phyloP scores from a whole-genome alignment of 2,329 filamentous ascomycete species.

The Pseudofabraea citricarpa region DNA sequence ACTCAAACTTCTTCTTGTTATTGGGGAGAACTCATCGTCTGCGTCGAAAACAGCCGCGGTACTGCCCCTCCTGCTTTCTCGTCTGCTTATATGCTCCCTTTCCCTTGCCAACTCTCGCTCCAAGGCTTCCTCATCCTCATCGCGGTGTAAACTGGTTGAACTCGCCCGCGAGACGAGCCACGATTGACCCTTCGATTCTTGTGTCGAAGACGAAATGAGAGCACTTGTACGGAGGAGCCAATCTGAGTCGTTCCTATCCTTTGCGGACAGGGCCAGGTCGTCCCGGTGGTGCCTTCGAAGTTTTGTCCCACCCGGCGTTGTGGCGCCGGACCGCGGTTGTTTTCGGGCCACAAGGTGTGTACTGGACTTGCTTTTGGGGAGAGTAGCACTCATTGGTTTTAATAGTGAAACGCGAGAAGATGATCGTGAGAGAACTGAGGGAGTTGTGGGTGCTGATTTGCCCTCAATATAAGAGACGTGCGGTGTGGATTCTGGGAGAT shows the following conservation, averaged over 20 bases:
- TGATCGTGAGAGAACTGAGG: conserved; percentile 55
- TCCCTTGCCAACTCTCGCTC: conserved; percentile 48
- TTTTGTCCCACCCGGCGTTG: conserved; percentile 18
- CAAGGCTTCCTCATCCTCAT: conserved; percentile 48
- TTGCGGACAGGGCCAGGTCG: conserved; percentile 20
- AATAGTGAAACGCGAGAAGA: conserved; percentile 45
- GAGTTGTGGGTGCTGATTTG: conserved; percentile 60
- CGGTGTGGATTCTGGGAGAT: conserved; percentile 30
- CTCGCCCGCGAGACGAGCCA: conserved; percentile 64
- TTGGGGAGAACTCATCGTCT: conserved; percentile 31
- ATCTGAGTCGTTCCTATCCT: conserved; percentile 48
- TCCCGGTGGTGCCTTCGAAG: conserved; percentile 19
- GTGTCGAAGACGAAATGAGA: conserved; percentile 54
- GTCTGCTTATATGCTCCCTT: conserved; percentile 38
- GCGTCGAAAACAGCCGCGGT: conserved; percentile 22
- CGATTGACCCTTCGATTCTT: conserved; percentile 64
- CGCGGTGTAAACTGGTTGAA: conserved; percentile 54
- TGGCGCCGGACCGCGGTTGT: conserved; percentile 20
- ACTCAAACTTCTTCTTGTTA: conserved; percentile 23
- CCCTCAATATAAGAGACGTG: conserved; percentile 54
- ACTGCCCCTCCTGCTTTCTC: conserved; percentile 25
- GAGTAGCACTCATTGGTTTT: conserved; percentile 21
- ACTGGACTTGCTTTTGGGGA: conserved; percentile 60
- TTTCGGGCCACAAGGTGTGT: conserved; percentile 40
- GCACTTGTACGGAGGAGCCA: conserved; percentile 63